Evolutionary conservation across 1,139 yeast genomes (phyloP).

Genomic region (Saccharomycopsis phalli): DNA sequence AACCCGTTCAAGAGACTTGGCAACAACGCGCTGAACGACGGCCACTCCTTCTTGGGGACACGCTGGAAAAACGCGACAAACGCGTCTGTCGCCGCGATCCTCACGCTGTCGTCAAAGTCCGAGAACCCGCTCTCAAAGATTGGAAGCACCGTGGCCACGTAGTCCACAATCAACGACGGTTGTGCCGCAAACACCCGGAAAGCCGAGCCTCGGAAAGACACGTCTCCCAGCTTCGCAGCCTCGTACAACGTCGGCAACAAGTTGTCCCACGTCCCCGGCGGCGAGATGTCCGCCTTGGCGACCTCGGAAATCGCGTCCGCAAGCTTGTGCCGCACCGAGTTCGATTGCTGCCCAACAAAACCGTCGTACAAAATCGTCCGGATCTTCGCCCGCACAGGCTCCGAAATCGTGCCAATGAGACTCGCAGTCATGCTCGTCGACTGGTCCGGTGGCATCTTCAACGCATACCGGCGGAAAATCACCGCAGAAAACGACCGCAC

Average conservation of each 20-base stretch:
- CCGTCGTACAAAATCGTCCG: slow-evolving; percentile 64
- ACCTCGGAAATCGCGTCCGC: slow-evolving; percentile 93
- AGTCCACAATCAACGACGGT: slow-evolving; percentile 62
- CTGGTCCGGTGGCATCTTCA: slow-evolving; percentile 55
- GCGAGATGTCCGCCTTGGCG: slow-evolving; percentile 54
- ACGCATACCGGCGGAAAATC: slow-evolving; percentile 76
- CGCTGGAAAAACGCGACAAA: slow-evolving; percentile 84
- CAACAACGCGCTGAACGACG: slow-evolving; percentile 61
- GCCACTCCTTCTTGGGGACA: slow-evolving; percentile 74
- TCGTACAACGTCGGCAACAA: slow-evolving; percentile 66
- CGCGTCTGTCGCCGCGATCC: slow-evolving; percentile 87
- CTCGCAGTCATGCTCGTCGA: slow-evolving; percentile 58
- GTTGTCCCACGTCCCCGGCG: slow-evolving; percentile 62
- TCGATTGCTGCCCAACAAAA: slow-evolving; percentile 54
- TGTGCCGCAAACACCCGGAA: slow-evolving; percentile 81
- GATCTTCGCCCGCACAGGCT: slow-evolving; percentile 52
- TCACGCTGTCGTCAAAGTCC: slow-evolving; percentile 70
- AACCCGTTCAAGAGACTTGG: slow-evolving; percentile 80
- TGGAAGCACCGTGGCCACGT: slow-evolving; percentile 51
- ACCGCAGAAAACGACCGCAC: slow-evolving; percentile 72
- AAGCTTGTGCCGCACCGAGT: slow-evolving; percentile 77
- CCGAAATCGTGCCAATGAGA: slow-evolving; percentile 63
- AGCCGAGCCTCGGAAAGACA: slow-evolving; percentile 78
- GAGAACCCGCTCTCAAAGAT: slow-evolving; percentile 73
- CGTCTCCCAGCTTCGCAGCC: slow-evolving; percentile 51